These are phyloP conservation scores for Fusarium armeniacum DNA, from an alignment of 2,329 filamentous ascomycete species.

Conservation along the genomic window DNA sequence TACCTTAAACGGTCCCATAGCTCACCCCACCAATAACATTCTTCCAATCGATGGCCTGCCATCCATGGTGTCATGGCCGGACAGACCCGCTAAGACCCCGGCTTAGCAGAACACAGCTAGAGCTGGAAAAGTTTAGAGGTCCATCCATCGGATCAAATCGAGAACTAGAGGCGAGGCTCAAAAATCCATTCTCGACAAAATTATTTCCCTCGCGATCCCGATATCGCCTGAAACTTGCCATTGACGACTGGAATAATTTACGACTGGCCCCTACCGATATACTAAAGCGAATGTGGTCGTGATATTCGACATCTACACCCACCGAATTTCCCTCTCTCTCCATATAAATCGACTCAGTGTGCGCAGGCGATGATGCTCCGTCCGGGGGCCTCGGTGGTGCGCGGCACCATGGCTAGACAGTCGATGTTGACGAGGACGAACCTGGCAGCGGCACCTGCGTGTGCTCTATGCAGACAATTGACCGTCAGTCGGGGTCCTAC, in stretches of 20 bases:
- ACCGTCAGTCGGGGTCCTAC: conserved; percentile 53
- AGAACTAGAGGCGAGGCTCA: conserved; percentile 29
- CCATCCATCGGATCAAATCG: conserved; percentile 34
- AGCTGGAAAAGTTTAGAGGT: conserved; percentile 51
- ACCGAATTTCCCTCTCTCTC: conserved; percentile 15
- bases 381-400: conserved; percentile 66
- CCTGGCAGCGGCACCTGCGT: conserved; percentile 45
- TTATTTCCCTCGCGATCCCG: conserved; percentile 40
- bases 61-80: conserved; percentile 38
- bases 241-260: conserved; percentile 7
- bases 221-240: conserved; percentile 22
- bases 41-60: not conserved
- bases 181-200: conserved; percentile 43
- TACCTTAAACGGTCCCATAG: conserved; percentile 29
- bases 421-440: conserved; percentile 42
- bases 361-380: conserved; percentile 65
- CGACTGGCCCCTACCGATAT: not conserved
- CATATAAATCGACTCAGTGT: conserved; percentile 18
- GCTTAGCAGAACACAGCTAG: conserved; percentile 44
- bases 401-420: conserved; percentile 54
- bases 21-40: conserved; percentile 22
- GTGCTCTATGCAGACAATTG: conserved; percentile 52
- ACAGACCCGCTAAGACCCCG: conserved; percentile 40
- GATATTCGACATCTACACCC: conserved; percentile 3
- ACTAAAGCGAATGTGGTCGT: conserved; percentile 37